Base-by-base conservation (phyloP, 257 asterid genomes). In the Jacaranda copaia region DNA sequence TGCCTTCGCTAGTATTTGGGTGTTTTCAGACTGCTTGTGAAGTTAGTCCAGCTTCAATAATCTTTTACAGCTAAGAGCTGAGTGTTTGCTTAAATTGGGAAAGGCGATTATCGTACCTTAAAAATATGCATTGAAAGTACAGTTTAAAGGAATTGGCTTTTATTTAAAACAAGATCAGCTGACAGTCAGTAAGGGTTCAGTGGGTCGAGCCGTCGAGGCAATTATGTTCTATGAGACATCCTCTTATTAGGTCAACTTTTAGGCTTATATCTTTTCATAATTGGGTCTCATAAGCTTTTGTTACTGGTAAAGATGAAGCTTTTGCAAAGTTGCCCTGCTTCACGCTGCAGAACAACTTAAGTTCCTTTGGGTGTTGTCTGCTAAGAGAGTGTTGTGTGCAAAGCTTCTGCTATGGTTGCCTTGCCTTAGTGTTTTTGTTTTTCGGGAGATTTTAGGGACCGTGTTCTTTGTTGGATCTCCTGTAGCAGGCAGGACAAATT, bases 171-270 rank as follows among this genome's bases (percentile, higher is more conserved):
- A 57, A 80, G 82, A 52, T 69, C 72, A 65, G 78, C 49, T 36
- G 73, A 57, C 58, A 62, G 59, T 64, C 16, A 32, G 32, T 16
- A 65, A 66, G 48, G 60, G 70, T 74, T 49, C 71, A 63, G 60
- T 48, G 71, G 73, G 76, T 59, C 8, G 81, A 43, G 70, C 66
- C 73, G 76, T 59, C 8, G 81, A 43, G 70, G 70, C 73, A 62
- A 57, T 59, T 55, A 51, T 67, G 18, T 52, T 62, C 46, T 36
- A 55, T 62, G 25, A 48, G n/a, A n/a, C 25, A n/a, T 79, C 20
- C 40, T 52, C 62, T 5, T 48, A 77, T 15, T 56, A 60, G 77
- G 77, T 69, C 58, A 74, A 19, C 11, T 0, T 68, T 43, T 66
- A 36, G 60, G 55, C 59, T 46, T 59, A 25, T 53, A 2, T 45